Base-by-base conservation (phyloP, 2,329 filamentous ascomycete genomes). In the Cladosporium cucumerinum region DNA sequence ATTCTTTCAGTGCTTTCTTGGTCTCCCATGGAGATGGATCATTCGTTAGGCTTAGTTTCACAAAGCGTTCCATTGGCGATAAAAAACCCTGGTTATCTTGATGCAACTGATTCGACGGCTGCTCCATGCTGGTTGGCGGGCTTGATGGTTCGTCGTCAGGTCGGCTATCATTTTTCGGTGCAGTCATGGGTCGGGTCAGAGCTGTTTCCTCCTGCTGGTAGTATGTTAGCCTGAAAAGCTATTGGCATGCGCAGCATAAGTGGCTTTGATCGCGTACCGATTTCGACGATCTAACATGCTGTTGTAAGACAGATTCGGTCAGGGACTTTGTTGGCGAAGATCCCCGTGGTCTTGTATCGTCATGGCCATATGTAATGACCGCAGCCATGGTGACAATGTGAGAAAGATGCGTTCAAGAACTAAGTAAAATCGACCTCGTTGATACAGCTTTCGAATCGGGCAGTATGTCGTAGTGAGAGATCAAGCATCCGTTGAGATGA, bases 31-130 rank as follows among this genome's bases (percentile, higher is more conserved):
- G 39, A 3, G 6, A 25, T n/a, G 36, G 30, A 14, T 64, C 62
- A 23, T 30, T 59, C 16, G 55, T 21, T 18, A 28, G 12, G 23
- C 46, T 58, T 5, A 64, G 12, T 5, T 43, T 39, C 12, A 21
- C 52, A 51, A 64, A 64, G 18, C 62, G 52, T 26, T 64, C 34
- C 54, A 64, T 54, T 5, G 62, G 62, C 10, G 59, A 39, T 14
- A 43, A 16, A 10, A 12, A 30, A 26, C 57, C 39, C 39, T 46
- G 39, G 39, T n/a, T 23, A n/a, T 46, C 39, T 11, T 54, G 51
- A 21, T 21, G 7, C 18, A 32, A 5, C 5, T n/a, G 8, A 10
- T 3, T 3, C 5, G 16, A 43, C 28, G 16, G 14, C 3, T 10
- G 16, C 6, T 30, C 16, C 5, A 30, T 51, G 14, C 48, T n/a